Base-by-base conservation (phyloP, 495 filamentous ascomycete genomes). In the Pseudevernia furfuracea region DNA sequence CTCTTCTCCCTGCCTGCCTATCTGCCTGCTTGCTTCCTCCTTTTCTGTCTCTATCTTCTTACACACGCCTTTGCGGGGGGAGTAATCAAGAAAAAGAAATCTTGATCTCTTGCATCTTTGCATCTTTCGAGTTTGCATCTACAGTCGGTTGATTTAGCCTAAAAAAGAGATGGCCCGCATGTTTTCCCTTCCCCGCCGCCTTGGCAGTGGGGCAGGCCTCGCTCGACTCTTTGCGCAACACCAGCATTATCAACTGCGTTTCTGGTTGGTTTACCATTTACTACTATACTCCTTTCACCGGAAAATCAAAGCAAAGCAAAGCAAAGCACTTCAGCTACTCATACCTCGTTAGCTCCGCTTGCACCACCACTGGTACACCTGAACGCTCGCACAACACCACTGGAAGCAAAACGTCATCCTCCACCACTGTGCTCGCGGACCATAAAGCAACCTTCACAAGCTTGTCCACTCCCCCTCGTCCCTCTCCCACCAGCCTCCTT, bases 121-220 rank as follows among this genome's bases (percentile, higher is more conserved):
- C 37, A n/a, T n/a, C n/a, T n/a, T n/a, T n/a, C n/a, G n/a, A n/a
- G n/a, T n/a, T 53, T 32, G 34, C 3, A 6, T 38, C 23, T 4
- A 2, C 15, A 14, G 3, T 46, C 3, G 17, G 11, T 5, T 56
- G 56, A 34, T 48, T 38, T 64, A 58, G 41, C 41, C 63, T n/a
- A n/a, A n/a, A n/a, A 19, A 61, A 49, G 32, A 68, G 23, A 65
- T 68, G 63, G 32, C 63, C 63, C 62, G 67, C 67, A 53, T 63
- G 14, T 52, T 65, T 34, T 39, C 61, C 59, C 38, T 68, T 60
- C 67, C 67, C 67, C 67, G 62, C 67, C 41, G 63, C 21, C 36
- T 38, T 41, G 58, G 66, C n/a, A n/a, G n/a, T n/a, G n/a, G n/a
- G n/a, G n/a, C n/a, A n/a, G n/a, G n/a, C 37, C 43, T 64, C 3